Percentiles rank a stretch among this genome's conserved stretches.
Evolutionary conservation across 805 yeast species (phyloP).

Genomic region (Pichia occidentalis): DNA sequence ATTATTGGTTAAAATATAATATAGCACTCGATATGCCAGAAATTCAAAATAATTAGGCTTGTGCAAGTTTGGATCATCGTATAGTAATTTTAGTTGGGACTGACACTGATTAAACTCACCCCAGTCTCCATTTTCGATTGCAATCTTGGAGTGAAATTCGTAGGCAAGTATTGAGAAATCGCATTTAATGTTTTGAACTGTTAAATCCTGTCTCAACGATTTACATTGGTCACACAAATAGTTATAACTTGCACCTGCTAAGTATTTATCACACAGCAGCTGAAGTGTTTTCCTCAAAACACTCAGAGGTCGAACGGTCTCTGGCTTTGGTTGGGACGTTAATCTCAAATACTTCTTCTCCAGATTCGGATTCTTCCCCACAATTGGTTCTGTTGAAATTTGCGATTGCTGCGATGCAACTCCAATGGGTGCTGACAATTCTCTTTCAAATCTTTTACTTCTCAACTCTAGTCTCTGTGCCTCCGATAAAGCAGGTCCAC

Average conservation of each 20-base stretch:
- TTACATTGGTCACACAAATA: conserved; percentile 87
- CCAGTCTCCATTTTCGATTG: conserved; percentile 73
- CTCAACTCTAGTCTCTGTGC: conserved; percentile 22
- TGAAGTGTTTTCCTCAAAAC: conserved; percentile 54
- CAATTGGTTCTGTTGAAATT: conserved; percentile 23
- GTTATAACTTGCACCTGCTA: conserved; percentile 49
- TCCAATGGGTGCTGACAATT: conserved; percentile 17
- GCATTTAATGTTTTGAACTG: conserved; percentile 81
- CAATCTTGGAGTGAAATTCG: conserved; percentile 81
- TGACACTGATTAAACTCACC: conserved; percentile 97
- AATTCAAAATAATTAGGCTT: conserved; percentile 50
- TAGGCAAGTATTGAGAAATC: conserved; percentile 74
- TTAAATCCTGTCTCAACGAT: conserved; percentile 86
- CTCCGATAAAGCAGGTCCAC: conserved; percentile 5
- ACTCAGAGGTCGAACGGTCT: conserved; percentile 65
- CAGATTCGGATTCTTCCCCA: conserved; percentile 59
- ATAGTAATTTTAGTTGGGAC: conserved; percentile 64
- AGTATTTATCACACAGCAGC: conserved; percentile 47
- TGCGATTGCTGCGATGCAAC: conserved; percentile 13
- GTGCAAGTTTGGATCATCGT: conserved; percentile 31
- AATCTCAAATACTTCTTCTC: conserved; percentile 79
- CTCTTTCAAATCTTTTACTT: conserved; percentile 42
- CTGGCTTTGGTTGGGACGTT: conserved; percentile 89
- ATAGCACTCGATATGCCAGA: conserved; percentile 63
- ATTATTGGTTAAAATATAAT: conserved; percentile 69